phyloP scores from a whole-genome alignment of 495 filamentous ascomycete species.

The Hypoxylon intermedium region DNA sequence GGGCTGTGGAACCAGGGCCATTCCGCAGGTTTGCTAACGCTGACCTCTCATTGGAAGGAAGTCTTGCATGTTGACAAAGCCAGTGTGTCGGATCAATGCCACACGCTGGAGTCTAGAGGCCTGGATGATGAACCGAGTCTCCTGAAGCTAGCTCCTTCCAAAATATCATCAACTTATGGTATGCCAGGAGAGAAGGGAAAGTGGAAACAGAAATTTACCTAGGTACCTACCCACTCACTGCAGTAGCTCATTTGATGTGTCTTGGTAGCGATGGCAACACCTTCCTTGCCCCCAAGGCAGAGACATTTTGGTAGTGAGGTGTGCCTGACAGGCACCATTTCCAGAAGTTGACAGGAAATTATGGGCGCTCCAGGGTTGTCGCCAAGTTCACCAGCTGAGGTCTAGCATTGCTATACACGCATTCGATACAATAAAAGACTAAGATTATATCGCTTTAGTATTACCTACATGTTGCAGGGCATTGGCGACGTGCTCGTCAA shows the following conservation, averaged over 20 bases:
- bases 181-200: neutral
- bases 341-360: conserved; percentile 68
- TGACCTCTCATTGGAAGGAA: conserved; percentile 52
- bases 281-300: conserved; percentile 49
- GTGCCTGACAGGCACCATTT: conserved; percentile 69
- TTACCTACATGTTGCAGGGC: conserved; percentile 2
- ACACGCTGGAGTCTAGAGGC: conserved; percentile 49
- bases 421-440: conserved; percentile 20
- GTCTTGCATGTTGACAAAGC: conserved; percentile 53
- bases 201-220: neutral
- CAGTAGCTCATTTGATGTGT: conserved; percentile 46
- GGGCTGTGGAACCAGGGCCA: conserved; percentile 57
- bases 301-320: conserved; percentile 66
- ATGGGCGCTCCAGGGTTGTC: conserved; percentile 69
- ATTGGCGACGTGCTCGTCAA: neutral
- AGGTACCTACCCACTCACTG: no score
- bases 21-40: conserved; percentile 49
- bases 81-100: conserved; percentile 52
- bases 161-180: no score
- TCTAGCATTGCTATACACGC: conserved; percentile 60
- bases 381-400: conserved; percentile 59
- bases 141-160: neutral
- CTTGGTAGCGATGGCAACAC: conserved; percentile 44
- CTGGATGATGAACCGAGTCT: neutral
- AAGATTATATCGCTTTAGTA: neutral